Percentiles rank a stretch among this genome's conserved stretches.
Evolutionary conservation across 169 alveolate genomes (phyloP).

Genomic region (Pseudocohnilembus persalinus): DNA sequence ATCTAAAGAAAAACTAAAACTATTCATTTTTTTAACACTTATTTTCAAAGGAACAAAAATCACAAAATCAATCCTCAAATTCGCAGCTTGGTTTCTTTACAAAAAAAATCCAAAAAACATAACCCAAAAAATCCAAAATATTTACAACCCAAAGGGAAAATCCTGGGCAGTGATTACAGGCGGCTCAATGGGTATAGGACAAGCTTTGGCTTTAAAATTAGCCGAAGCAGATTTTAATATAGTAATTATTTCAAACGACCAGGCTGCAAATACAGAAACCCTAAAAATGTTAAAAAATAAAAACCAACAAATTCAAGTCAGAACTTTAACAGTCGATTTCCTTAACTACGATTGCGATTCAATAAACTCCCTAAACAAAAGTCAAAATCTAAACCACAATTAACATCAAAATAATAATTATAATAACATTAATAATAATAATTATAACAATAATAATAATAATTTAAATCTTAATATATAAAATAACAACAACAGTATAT

Average conservation of each 20-base stretch:
- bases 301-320: not conserved
- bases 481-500: too few species aligned
- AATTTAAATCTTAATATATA: too few species aligned
- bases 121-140: not conserved
- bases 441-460: too few species aligned
- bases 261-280: not conserved
- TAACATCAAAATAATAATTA: too few species aligned
- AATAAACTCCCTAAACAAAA: too few species aligned
- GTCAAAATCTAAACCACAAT: too few species aligned
- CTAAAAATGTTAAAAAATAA: too few species aligned
- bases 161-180: not conserved
- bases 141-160: not conserved
- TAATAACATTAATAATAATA: too few species aligned
- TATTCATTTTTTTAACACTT: not conserved
- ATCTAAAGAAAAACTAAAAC: too few species aligned
- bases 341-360: too few species aligned
- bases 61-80: not conserved
- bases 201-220: not conserved
- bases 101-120: not conserved
- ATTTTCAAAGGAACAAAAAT: not conserved
- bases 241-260: not conserved
- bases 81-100: not conserved
- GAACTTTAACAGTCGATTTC: not conserved
- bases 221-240: not conserved
- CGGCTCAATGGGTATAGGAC: not conserved